Base-by-base conservation (phyloP, 73 alveolate species). In the Tetrahymena malaccensis region DNA sequence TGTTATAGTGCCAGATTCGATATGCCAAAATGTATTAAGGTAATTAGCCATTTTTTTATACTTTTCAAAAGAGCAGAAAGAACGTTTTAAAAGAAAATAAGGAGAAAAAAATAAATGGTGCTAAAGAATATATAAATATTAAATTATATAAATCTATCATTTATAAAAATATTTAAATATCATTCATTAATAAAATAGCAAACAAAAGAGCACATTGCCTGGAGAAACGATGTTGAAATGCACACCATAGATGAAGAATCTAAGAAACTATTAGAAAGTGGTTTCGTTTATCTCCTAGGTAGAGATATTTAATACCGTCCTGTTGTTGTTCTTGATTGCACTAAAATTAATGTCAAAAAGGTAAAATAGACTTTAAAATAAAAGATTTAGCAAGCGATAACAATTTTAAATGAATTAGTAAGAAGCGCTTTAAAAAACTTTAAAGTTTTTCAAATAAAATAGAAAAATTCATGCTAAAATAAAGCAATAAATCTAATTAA, bases 261-360 rank as follows among this genome's bases (percentile, higher is more conserved):
- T 22, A 70, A 70, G 89, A 70, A 70, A 35, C 85, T 95, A 44
- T 40, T 95, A 44, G 44, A 95, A 43, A 95, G 94, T 35, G 97
- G 95, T 43, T 85, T 95, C 34, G 95, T 85, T n/a, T 95, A 95
- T 70, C 93, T 94, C 50, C 25, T 43, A 12, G 97, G 97, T 50
- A 95, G 97, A 89, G 97, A 95, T 43, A 95, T 89, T 37, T 93
- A 50, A 95, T 37, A 95, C 34, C 93, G 97, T 34, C 97, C 96
- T 33, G 55, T 95, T 43, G 93, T 95, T 33, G 43, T 95, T 43
- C 93, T 95, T 94, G 93, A 95, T 50, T 94, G 93, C 35, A 94
- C 93, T 55, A 37, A 85, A 34, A 93, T 95, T 10, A 95, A 95
- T 55, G 57, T 95, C 8, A 89, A 95, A 93, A 58, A 95, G 94